A percentile compares a stretch with the other conserved stretches of the same genome.
These are phyloP conservation scores for Pseudogymnoascus sp. DNA, from an alignment of 2,329 filamentous ascomycete genomes.

Conservation along the genomic window DNA sequence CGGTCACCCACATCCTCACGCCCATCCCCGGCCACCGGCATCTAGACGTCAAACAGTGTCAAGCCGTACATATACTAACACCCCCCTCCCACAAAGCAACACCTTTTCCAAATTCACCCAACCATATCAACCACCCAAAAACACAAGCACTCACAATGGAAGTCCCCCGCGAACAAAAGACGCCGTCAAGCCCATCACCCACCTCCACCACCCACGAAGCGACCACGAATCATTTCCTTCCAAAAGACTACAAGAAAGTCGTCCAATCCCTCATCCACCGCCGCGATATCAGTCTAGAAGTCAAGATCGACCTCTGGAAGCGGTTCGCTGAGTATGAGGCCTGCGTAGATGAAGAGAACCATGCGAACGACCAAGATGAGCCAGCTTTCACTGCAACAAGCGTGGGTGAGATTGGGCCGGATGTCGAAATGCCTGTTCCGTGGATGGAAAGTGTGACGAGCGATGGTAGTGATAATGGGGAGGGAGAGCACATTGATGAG, in stretches of 20 bases:
- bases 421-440: not conserved
- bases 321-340: not conserved
- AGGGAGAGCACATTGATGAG: not conserved
- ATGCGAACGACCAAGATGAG: not conserved
- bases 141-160: not conserved
- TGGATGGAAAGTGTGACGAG: not conserved
- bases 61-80: not conserved
- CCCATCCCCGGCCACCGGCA: not conserved
- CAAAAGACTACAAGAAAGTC: not conserved
- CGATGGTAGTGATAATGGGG: not conserved
- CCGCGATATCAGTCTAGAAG: not conserved
- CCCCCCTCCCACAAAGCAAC: not conserved
- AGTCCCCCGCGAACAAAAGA: not conserved
- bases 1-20: not conserved
- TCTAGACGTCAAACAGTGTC: not conserved
- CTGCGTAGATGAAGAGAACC: not conserved
- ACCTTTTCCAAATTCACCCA: not conserved
- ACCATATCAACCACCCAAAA: not conserved
- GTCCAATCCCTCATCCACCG: not conserved
- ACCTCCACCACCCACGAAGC: not conserved
- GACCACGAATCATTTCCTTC: not conserved
- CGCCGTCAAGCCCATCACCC: not conserved
- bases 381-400: not conserved
- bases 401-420: not conserved
- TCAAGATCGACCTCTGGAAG: not conserved